phyloP scores from a whole-genome alignment of 495 filamentous ascomycete species.

The Polyplosphaeria fusca region DNA sequence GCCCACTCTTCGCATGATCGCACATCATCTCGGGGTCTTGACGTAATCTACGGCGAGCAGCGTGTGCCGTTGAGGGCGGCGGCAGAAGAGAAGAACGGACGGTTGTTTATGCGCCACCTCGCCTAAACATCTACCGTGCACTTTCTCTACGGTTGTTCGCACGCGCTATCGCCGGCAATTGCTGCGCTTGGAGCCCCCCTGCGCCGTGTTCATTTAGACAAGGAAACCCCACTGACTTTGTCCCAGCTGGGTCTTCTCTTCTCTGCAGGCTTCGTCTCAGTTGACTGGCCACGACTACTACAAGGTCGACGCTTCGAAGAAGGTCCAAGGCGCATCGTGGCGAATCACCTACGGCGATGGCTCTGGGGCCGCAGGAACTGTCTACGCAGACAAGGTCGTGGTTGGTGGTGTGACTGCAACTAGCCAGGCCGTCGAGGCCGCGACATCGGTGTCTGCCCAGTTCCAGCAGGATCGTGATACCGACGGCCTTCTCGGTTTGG shows the following conservation, averaged over 20 bases:
- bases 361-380: slow-evolving; percentile 60
- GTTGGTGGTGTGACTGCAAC: slow-evolving; percentile 62
- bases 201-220: neutral
- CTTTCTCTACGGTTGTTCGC: slow-evolving; percentile 3
- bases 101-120: neutral
- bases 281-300: slow-evolving; percentile 62
- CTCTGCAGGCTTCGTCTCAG: slow-evolving; percentile 38
- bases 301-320: slow-evolving; percentile 47
- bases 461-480: slow-evolving; percentile 60
- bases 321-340: slow-evolving; percentile 59
- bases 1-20: neutral
- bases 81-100: too few species aligned
- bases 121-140: neutral
- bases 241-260: slow-evolving; percentile 37
- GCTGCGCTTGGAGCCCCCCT: neutral
- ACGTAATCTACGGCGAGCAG: slow-evolving; percentile 3
- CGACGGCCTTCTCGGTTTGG: slow-evolving; percentile 71
- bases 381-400: slow-evolving; percentile 67
- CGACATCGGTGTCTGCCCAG: slow-evolving; percentile 54
- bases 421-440: slow-evolving; percentile 68
- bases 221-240: slow-evolving; percentile 10
- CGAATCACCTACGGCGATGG: slow-evolving; percentile 70
- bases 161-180: slow-evolving; percentile 3
- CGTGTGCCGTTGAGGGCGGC: too few species aligned
- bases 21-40: slow-evolving; percentile 9